phyloP scores from a whole-genome alignment of 75 land plant genomes.

The Picea sitchensis region DNA sequence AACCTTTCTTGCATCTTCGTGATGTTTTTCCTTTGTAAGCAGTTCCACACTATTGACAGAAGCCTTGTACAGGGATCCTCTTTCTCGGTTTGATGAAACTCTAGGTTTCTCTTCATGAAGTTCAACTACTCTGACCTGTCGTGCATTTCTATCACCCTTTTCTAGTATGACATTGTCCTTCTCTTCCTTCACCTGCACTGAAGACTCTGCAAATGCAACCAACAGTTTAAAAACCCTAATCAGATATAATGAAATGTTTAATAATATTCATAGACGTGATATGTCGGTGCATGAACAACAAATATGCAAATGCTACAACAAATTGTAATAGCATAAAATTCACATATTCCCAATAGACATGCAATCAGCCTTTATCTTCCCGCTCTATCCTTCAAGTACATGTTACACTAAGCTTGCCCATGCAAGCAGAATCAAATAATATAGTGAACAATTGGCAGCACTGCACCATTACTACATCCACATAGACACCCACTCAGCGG shows the following conservation, averaged over 20 bases:
- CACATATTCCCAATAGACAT: background rate
- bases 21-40: conserved; percentile 4
- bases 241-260: background rate
- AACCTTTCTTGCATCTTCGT: background rate
- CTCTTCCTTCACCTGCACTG: conserved; percentile 38
- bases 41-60: conserved; percentile 6
- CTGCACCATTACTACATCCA: background rate
- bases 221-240: background rate
- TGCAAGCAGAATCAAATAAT: background rate
- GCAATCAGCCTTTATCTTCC: background rate
- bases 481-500: background rate
- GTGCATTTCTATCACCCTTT: background rate
- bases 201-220: conserved; percentile 29
- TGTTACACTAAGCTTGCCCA: background rate
- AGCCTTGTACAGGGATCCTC: conserved; percentile 1
- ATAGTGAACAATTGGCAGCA: too few species aligned
- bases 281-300: background rate
- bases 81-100: conserved; percentile 7
- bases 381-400: background rate
- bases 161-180: background rate
- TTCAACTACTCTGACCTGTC: background rate
- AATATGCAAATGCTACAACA: background rate
- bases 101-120: conserved; percentile 19
- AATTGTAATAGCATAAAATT: background rate
- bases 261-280: too few species aligned